Percentiles rank a stretch among this genome's conserved stretches.
Evolutionary conservation across 1,139 yeast genomes (phyloP).

Genomic region (Sugiyamaella neomexicana): DNA sequence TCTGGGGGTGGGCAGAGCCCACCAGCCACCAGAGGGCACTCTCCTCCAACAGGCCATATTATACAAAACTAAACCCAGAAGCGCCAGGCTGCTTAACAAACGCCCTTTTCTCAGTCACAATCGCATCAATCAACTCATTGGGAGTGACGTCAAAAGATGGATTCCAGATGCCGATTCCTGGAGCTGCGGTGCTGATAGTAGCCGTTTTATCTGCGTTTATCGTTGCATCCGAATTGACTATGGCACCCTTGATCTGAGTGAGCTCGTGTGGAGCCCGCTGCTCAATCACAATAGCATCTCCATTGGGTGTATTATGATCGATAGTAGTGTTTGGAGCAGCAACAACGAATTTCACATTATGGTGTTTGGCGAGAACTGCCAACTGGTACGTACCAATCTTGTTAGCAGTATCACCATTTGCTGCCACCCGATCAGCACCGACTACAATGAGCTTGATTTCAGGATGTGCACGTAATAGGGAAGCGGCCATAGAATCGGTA

Average conservation of each 20-base stretch:
- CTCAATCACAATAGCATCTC: constrained; percentile 78
- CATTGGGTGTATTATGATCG: constrained; percentile 64
- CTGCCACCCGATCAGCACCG: constrained; percentile 96
- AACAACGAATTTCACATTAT: constrained; percentile 73
- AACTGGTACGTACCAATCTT: constrained; percentile 96
- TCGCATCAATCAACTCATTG: constrained; percentile 73
- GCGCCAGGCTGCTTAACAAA: constrained; percentile 21
- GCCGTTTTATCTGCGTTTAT: constrained; percentile 34
- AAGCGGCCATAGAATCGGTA: constrained; percentile 90
- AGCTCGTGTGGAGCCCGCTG: constrained; percentile 82
- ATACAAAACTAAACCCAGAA: not conserved
- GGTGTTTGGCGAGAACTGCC: constrained; percentile 61
- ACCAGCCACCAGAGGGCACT: not conserved
- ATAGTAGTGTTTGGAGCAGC: constrained; percentile 95
- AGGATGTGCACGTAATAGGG: constrained; percentile 57
- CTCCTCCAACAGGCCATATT: too few relatives aligned
- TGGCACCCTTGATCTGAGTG: constrained; percentile 72
- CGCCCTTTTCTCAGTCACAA: constrained; percentile 77
- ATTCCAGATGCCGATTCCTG: constrained; percentile 86
- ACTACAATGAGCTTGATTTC: constrained; percentile 79
- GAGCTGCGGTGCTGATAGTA: constrained; percentile 79
- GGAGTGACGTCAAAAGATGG: constrained; percentile 97
- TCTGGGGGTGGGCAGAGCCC: constrained; percentile 2
- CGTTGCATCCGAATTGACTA: constrained; percentile 41
- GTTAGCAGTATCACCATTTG: constrained; percentile 90